Conservation (phyloP, 169 alveolate genomes). For the Perkinsus marinus region DNA sequence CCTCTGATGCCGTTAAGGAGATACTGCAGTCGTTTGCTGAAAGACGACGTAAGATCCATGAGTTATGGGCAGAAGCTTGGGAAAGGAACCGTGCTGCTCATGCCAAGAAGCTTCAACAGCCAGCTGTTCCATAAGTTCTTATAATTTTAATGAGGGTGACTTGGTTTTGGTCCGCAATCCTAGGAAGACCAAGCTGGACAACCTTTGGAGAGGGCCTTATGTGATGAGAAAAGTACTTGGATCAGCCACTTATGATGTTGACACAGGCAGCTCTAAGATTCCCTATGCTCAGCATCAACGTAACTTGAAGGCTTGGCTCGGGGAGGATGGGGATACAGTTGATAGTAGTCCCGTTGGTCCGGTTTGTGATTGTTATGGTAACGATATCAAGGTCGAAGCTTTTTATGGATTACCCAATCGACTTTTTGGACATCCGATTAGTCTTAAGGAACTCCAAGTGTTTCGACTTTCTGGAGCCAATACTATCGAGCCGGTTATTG, state of each 20-base stretch:
- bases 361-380: background rate
- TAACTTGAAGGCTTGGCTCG: background rate
- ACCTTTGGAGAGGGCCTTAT: background rate
- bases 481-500: background rate
- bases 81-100: background rate
- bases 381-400: background rate
- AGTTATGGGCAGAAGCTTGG: background rate
- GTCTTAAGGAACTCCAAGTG: background rate
- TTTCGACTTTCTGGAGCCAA: background rate
- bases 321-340: background rate
- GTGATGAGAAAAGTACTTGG: background rate
- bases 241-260: background rate
- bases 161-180: background rate
- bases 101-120: background rate
- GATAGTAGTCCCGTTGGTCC: background rate
- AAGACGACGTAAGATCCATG: background rate
- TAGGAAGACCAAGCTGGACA: background rate
- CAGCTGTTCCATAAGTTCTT: background rate
- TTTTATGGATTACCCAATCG: background rate
- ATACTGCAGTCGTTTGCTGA: background rate
- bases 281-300: background rate
- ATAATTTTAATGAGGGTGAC: background rate
- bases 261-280: background rate
- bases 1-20: background rate
- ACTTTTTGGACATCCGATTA: background rate